These are phyloP conservation scores for Xylaria telfairii DNA, from an alignment of 495 filamentous ascomycete genomes.

Conservation along the genomic window DNA sequence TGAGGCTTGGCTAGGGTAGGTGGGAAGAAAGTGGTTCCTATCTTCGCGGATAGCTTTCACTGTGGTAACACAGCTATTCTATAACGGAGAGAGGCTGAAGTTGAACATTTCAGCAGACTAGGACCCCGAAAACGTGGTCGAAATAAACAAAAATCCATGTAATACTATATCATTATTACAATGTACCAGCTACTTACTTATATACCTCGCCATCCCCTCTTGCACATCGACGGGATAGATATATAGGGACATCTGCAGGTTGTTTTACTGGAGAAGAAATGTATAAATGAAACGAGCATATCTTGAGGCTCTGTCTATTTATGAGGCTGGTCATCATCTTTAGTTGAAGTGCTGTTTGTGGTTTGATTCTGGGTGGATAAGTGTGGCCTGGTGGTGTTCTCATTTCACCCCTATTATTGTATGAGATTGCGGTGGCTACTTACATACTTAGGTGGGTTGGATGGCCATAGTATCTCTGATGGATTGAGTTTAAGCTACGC, in stretches of 20 bases:
- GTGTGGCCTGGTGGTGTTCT: too few species aligned
- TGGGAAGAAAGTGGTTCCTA: not conserved
- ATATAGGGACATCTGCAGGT: not conserved
- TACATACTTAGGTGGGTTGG: too few species aligned
- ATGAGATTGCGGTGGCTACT: too few species aligned
- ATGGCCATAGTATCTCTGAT: too few species aligned
- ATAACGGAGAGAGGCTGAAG: not conserved
- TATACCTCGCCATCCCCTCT: not conserved
- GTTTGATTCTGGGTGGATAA: not conserved
- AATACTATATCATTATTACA: constrained; percentile 10
- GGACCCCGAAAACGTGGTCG: not conserved
- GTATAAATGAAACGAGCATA: constrained; percentile 4
- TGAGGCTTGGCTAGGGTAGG: too few species aligned
- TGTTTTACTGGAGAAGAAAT: not conserved
- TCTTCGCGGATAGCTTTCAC: not conserved
- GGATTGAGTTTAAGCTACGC: too few species aligned
- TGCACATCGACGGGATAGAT: not conserved
- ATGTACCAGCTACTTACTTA: constrained; percentile 17
- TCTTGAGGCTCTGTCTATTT: not conserved
- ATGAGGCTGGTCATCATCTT: not conserved
- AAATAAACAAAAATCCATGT: constrained; percentile 5
- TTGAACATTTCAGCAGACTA: too few species aligned
- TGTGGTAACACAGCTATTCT: not conserved
- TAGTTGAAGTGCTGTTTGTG: not conserved
- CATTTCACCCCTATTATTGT: too few species aligned